Percentiles rank a stretch among this genome's conserved stretches.
These are phyloP conservation scores for Cupressus sempervirens DNA, from an alignment of 75 land plant species.

Conservation along the genomic window DNA sequence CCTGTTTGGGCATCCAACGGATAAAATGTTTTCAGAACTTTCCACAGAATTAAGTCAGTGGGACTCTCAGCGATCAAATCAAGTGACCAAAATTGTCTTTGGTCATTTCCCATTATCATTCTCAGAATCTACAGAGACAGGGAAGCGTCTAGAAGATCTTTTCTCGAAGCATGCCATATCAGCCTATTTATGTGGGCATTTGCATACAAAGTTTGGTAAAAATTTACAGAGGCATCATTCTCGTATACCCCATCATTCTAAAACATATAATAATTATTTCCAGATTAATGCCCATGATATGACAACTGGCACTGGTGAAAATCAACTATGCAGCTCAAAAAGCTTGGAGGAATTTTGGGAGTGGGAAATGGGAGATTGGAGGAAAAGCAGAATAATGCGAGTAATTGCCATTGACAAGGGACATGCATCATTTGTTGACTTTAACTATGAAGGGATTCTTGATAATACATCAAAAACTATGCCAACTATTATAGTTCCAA, in stretches of 20 bases:
- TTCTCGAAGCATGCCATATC: conserved; percentile 69
- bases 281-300: conserved; percentile 41
- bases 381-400: conserved; percentile 68
- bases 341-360: conserved; percentile 77
- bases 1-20: conserved; percentile 97
- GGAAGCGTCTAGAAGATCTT: conserved; percentile 57
- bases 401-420: conserved; percentile 85
- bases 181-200: conserved; percentile 90
- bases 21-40: conserved; percentile 47
- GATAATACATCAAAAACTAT: conserved; percentile 19
- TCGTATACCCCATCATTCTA: background rate
- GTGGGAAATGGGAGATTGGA: conserved; percentile 99
- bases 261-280: conserved; percentile 18
- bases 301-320: background rate
- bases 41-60: conserved; percentile 70
- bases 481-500: conserved; percentile 77
- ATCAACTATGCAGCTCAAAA: conserved; percentile 23
- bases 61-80: conserved; percentile 40
- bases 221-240: conserved; percentile 76
- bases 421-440: conserved; percentile 70
- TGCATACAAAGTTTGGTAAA: conserved; percentile 81
- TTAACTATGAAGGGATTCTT: conserved; percentile 27
- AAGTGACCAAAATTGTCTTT: conserved; percentile 72
- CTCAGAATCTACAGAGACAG: conserved; percentile 62
- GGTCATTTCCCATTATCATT: conserved; percentile 98